A percentile compares a stretch with the other conserved stretches of the same genome.
Evolutionary conservation across 2,329 filamentous ascomycete species (phyloP).

Genomic region (Madurella fahalii): DNA sequence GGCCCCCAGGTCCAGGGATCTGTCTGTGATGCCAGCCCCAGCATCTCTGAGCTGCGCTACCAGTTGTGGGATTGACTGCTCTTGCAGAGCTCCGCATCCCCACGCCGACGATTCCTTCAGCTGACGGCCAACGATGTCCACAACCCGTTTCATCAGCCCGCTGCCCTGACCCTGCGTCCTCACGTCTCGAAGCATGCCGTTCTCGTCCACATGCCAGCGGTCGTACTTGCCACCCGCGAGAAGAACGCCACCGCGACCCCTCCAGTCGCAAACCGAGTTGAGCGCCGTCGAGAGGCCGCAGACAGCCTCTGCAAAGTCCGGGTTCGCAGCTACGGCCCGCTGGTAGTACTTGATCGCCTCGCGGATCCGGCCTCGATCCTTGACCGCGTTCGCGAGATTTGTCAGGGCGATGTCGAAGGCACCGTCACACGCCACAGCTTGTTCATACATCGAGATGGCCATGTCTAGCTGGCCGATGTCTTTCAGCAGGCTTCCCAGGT

Average conservation of each 20-base stretch:
- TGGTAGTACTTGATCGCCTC: constrained; percentile 93
- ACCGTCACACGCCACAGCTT: constrained; percentile 86
- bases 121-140: constrained; percentile 86
- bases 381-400: constrained; percentile 95
- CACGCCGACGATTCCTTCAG: constrained; percentile 80
- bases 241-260: constrained; percentile 78
- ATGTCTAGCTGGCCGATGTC: constrained; percentile 90
- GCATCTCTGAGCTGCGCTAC: constrained; percentile 42
- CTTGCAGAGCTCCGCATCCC: constrained; percentile 69
- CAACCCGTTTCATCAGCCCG: constrained; percentile 86
- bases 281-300: constrained; percentile 92
- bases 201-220: constrained; percentile 87
- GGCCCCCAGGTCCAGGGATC: constrained; percentile 35
- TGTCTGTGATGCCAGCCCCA: constrained; percentile 33
- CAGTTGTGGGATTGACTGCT: constrained; percentile 49
- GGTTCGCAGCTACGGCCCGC: constrained; percentile 84
- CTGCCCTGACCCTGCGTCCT: constrained; percentile 56
- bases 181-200: constrained; percentile 77
- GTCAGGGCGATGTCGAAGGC: constrained; percentile 95
- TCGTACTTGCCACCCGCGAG: constrained; percentile 71
- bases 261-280: constrained; percentile 96
- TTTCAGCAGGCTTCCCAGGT: constrained; percentile 89
- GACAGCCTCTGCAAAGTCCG: constrained; percentile 93
- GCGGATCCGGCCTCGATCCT: constrained; percentile 86
- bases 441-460: constrained; percentile 96